Evolutionary conservation across 768 basidiomycete species (phyloP), one percentile per base, ranked within the genome.

Genomic region (Rubroboletus satanas): DNA sequence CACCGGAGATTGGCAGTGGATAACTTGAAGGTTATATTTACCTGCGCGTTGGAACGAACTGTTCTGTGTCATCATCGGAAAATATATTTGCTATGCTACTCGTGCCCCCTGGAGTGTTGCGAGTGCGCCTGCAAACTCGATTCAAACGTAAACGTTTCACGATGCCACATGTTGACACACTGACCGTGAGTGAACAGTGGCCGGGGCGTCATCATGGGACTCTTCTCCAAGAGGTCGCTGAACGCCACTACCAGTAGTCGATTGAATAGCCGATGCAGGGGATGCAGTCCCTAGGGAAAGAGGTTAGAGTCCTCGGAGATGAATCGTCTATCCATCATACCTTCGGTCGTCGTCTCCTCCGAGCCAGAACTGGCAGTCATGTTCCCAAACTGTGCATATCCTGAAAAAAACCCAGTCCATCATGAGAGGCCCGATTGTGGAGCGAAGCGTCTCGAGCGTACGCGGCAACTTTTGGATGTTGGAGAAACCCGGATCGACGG

Each of bases 391-490:
- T 77, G 78, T 8, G 83, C 88, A 62, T 88, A 88, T 50, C 82
- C 88, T 90, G 61, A 3, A 31, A 29, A 39, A n/a, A n/a, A 53
- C 5, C 32, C 1, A 12, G 29, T 62, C 37, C 53, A 21, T 26
- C 29, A 41, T 39, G 35, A 37, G 44, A 51, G 46, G 17, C 26
- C 15, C 4, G 38, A 9, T 11, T 26, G 37, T 12, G 29, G 11
- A 29, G 31, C 1, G 26, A 26, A 26, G 26, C 26, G 26, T 26
- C 26, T 17, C 17, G 17, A 38, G 33, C 77, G 32, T 75, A 90
- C 89, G 80, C 28, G 89, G 89, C 38, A 91, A 78, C 66, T 90
- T 90, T 62, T 77, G 75, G 47, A 91, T 87, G 62, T 87, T 90
- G 38, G 71, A 69, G 62, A 87, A 86, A 71, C 87, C 87, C 42